phyloP scores from a whole-genome alignment of 225 moss, liverwort and hornwort species.

The Lunularia cruciata region DNA sequence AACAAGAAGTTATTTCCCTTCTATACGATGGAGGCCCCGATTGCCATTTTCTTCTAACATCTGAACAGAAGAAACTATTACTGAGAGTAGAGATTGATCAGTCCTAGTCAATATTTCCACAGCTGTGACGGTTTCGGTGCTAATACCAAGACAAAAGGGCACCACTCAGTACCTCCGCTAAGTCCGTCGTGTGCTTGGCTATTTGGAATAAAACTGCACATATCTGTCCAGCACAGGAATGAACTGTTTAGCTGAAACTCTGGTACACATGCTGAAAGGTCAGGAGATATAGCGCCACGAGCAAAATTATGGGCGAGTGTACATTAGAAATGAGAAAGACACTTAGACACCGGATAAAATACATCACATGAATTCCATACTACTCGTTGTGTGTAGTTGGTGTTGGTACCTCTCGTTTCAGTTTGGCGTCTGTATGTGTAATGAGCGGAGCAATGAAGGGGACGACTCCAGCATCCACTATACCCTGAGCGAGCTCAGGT shows the following conservation, averaged over 20 bases:
- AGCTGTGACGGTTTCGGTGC: not conserved
- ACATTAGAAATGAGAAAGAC: no score
- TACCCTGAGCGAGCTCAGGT: constrained; percentile 72
- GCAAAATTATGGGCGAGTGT: no score
- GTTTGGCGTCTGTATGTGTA: constrained; percentile 58
- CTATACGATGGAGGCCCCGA: no score
- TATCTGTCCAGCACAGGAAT: constrained; percentile 45
- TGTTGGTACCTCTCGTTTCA: constrained; percentile 75
- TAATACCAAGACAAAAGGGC: not conserved
- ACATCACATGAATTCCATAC: no score
- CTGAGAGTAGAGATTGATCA: not conserved
- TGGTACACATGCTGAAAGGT: no score
- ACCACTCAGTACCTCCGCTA: constrained; percentile 64
- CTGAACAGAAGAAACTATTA: no score
- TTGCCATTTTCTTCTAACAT: no score
- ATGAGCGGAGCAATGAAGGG: constrained; percentile 66
- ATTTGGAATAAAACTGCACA: constrained; percentile 77
- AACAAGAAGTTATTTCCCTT: not conserved
- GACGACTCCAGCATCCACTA: constrained; percentile 76
- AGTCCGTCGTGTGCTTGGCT: constrained; percentile 73
- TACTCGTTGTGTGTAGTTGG: no score
- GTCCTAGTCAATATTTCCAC: not conserved
- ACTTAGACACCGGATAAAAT: no score
- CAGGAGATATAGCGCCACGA: no score
- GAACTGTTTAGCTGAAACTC: no score